Percentiles rank a stretch among this genome's conserved stretches.
These are phyloP conservation scores for Austropuccinia psidii DNA, from an alignment of 1,284 basidiomycete species.

Conservation along the genomic window DNA sequence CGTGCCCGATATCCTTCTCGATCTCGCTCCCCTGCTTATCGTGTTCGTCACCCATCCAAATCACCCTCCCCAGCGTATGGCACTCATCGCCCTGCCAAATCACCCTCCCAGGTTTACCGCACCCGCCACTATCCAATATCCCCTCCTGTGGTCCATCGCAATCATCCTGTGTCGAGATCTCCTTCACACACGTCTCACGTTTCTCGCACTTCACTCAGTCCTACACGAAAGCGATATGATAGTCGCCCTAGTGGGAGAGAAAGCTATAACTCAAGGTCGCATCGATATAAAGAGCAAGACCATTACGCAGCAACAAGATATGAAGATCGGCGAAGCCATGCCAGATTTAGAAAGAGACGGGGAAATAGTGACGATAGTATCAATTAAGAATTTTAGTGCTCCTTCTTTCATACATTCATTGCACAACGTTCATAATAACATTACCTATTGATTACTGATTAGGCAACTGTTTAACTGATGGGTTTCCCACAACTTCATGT, in stretches of 20 bases:
- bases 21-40: neutral
- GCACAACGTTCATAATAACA: too few species aligned
- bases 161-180: neutral
- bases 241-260: neutral
- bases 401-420: too few species aligned
- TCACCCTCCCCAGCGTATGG: neutral
- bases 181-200: neutral
- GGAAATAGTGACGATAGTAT: neutral
- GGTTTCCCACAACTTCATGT: too few species aligned
- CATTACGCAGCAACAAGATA: conserved; percentile 1
- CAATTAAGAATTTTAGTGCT: neutral
- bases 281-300: neutral
- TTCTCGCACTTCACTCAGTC: neutral
- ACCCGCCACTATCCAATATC: neutral
- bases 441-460: too few species aligned
- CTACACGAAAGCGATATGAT: neutral
- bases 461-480: too few species aligned
- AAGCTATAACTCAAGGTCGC: neutral
- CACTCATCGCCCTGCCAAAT: neutral
- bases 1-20: neutral
- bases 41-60: neutral
- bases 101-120: neutral
- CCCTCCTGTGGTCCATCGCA: neutral
- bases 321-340: neutral
- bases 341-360: neutral